Evolutionary conservation across 768 basidiomycete species (phyloP).

Genomic region (Lactifluus piperatus): DNA sequence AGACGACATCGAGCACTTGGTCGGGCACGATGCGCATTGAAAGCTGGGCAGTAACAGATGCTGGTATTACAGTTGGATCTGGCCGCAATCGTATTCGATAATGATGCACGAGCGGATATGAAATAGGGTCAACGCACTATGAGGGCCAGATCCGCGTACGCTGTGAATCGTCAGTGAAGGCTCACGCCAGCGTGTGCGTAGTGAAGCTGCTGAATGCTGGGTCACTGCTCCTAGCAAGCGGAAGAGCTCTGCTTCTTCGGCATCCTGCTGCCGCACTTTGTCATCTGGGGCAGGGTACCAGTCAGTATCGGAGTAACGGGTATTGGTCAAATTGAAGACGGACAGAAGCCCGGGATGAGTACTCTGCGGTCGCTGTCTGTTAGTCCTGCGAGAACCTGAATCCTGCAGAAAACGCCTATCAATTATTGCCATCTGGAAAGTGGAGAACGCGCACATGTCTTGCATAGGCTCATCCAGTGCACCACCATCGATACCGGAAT

Average conservation of each 20-base stretch:
- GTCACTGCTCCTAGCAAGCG: slow-evolving; percentile 61
- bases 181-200: slow-evolving; percentile 80
- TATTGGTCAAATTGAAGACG: not conserved
- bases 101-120: not conserved
- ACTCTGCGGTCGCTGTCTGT: slow-evolving; percentile 50
- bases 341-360: slow-evolving; percentile 76
- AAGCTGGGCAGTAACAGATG: slow-evolving; percentile 71
- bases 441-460: slow-evolving; percentile 57
- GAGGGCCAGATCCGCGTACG: slow-evolving; percentile 73
- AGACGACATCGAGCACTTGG: slow-evolving; percentile 69
- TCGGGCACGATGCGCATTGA: slow-evolving; percentile 94
- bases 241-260: slow-evolving; percentile 61
- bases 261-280: slow-evolving; percentile 57
- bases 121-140: slow-evolving; percentile 41
- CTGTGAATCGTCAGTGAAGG: slow-evolving; percentile 87
- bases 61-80: slow-evolving; percentile 89
- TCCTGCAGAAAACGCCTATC: slow-evolving; percentile 35
- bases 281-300: slow-evolving; percentile 44
- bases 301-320: not conserved
- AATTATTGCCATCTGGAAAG: not conserved
- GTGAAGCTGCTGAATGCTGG: slow-evolving; percentile 52
- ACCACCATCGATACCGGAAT: slow-evolving; percentile 93
- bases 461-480: slow-evolving; percentile 82
- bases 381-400: slow-evolving; percentile 68
- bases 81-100: not conserved